Evolutionary conservation across 176 grass and related monocot species (phyloP), one percentile per base, ranked within the genome.

Genomic region (Microstegium vimineum): DNA sequence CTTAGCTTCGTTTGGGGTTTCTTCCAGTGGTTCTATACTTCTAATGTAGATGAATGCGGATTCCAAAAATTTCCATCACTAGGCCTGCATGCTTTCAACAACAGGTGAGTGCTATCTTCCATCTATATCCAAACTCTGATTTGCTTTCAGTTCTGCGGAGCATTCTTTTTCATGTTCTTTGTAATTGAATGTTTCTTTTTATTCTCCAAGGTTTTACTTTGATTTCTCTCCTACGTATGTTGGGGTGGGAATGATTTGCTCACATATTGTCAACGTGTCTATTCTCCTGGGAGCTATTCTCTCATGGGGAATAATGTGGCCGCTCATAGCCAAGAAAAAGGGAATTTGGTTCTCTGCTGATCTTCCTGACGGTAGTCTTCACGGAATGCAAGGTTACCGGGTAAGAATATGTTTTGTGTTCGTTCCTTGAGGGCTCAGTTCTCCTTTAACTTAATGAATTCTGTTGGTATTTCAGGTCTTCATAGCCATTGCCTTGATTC

Each of bases 21-120:
- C 81, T 89, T 92, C 42, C 87, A 92, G 66, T 89, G 90, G 90
- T 92, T 92, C 84, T 92, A 74, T 80, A 92, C 87, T 35, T 87
- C 80, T 62, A 85, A 71, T 0, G 2, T 62, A 16, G 66, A 89
- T 63, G 46, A 14, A 36, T 90, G 89, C 5, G 89, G 89, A 71
- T 87, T 90, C 76, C 41, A 51, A 34, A 32, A 78, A 35, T 90
- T 87, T 57, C 89, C 89, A 70, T 83, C 80, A 13, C 27, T 90
- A 57, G 89, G 89, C 26, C 15, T 90, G n/a, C 76, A 90, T 71
- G 84, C 84, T 80, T 86, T 13, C 25, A 27, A 89, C 1, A 87
- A 87, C 57, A 74, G 0, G 90, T 89, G 75, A 66, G 56, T 0
- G 59, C 60, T 81, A 42, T 66, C 60, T 56, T 33, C 23, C 4